phyloP scores from a whole-genome alignment of 2,329 filamentous ascomycete genomes.

The Coniochaeta hoffmannii region DNA sequence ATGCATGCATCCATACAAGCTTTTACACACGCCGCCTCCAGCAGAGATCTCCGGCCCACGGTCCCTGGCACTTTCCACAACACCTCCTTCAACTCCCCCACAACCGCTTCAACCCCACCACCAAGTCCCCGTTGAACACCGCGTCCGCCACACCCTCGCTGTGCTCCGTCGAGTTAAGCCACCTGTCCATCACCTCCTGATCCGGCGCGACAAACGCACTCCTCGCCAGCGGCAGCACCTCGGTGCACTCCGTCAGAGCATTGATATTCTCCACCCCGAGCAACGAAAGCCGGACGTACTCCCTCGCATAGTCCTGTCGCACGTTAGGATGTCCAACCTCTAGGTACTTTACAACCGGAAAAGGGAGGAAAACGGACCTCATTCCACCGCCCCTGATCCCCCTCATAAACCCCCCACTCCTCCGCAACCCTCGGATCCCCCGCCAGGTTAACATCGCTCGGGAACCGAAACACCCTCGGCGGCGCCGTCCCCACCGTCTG shows the following conservation, averaged over 20 bases:
- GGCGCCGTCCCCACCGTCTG: conserved; percentile 23
- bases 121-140: not conserved
- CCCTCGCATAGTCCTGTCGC: conserved; percentile 38
- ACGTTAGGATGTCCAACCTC: not conserved
- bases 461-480: conserved; percentile 28
- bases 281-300: conserved; percentile 45
- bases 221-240: conserved; percentile 31
- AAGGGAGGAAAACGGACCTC: conserved; percentile 21
- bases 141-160: not conserved
- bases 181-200: not conserved
- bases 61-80: too few species aligned
- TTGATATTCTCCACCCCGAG: conserved; percentile 52
- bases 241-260: conserved; percentile 45
- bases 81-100: not conserved
- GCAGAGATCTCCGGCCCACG: too few species aligned
- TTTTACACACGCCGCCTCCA: not conserved
- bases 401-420: conserved; percentile 30
- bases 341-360: not conserved
- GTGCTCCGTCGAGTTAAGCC: not conserved
- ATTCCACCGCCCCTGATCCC: conserved; percentile 32
- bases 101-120: not conserved
- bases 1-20: not conserved
- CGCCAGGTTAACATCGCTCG: conserved; percentile 31
- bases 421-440: conserved; percentile 25
- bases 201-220: not conserved